Conservation (phyloP, 2,329 filamentous ascomycete genomes). For the Stachybotrys chartarum region DNA sequence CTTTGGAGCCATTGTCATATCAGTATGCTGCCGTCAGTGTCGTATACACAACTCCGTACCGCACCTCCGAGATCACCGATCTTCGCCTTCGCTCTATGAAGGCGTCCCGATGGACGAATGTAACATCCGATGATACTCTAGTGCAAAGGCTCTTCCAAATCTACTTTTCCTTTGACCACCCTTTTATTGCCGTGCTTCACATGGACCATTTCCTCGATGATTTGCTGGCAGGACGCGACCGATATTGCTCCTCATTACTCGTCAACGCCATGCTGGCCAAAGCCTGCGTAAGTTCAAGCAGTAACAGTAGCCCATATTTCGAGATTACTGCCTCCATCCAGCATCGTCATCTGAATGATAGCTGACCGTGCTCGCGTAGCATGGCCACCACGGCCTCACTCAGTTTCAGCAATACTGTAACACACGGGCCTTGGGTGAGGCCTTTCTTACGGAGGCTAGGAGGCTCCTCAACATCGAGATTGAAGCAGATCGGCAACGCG, state of each 20-base stretch:
- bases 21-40: not conserved
- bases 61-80: not conserved
- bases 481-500: not conserved
- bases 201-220: conserved; percentile 28
- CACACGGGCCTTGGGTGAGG: not conserved
- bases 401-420: not conserved
- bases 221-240: conserved; percentile 16
- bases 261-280: conserved; percentile 25
- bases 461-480: not conserved
- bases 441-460: not conserved
- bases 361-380: not conserved
- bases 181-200: conserved; percentile 12
- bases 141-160: not conserved
- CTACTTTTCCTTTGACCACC: not conserved
- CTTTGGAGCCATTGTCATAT: not conserved
- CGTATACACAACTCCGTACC: not conserved
- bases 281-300: conserved; percentile 20
- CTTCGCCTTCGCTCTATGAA: not conserved
- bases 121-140: not conserved
- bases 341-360: not conserved
- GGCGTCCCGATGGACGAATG: not conserved
- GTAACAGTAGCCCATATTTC: too few relatives aligned
- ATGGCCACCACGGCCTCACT: not conserved
- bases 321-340: too few relatives aligned
- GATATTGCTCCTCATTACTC: conserved; percentile 26